Conservation (phyloP, 306 rosid species). For the Vicia faba region DNA sequence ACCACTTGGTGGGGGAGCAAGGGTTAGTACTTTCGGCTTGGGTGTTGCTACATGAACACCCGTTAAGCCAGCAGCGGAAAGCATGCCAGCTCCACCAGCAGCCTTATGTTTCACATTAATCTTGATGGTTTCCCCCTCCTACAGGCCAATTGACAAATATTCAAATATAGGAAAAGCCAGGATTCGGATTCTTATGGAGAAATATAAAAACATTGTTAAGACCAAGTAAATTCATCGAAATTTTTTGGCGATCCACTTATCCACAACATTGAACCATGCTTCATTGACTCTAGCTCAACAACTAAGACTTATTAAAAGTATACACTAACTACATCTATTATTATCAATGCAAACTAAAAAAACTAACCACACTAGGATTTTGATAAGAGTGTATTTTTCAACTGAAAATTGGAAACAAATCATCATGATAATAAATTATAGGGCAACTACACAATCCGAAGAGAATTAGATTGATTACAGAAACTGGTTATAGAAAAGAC, state of each 20-base stretch:
- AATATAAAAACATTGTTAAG: not conserved
- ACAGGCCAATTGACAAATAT: slow-evolving; percentile 28
- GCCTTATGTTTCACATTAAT: slow-evolving; percentile 89
- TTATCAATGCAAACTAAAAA: not conserved
- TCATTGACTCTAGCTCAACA: slow-evolving; percentile 25
- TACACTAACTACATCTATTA: not conserved
- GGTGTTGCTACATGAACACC: slow-evolving; percentile 46
- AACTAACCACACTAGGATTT: not conserved
- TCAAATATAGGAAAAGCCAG: slow-evolving; percentile 22
- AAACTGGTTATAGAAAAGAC: slow-evolving; percentile 19
- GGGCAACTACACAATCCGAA: not conserved
- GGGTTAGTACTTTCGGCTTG: slow-evolving; percentile 69
- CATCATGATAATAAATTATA: not conserved
- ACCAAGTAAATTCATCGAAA: slow-evolving; percentile 5
- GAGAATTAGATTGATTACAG: not conserved
- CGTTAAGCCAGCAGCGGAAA: slow-evolving; percentile 87
- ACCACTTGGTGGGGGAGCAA: slow-evolving; percentile 89
- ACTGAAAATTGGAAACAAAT: not conserved
- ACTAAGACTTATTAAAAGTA: slow-evolving; percentile 8
- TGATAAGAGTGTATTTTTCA: not conserved
- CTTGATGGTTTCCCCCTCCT: slow-evolving; percentile 99
- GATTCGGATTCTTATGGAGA: slow-evolving; percentile 3
- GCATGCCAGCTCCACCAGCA: slow-evolving; percentile 89
- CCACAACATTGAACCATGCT: slow-evolving; percentile 10
- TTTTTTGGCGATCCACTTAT: slow-evolving; percentile 9